Conservation (phyloP, 1,284 basidiomycete genomes). For the Ustilago trichophora region DNA sequence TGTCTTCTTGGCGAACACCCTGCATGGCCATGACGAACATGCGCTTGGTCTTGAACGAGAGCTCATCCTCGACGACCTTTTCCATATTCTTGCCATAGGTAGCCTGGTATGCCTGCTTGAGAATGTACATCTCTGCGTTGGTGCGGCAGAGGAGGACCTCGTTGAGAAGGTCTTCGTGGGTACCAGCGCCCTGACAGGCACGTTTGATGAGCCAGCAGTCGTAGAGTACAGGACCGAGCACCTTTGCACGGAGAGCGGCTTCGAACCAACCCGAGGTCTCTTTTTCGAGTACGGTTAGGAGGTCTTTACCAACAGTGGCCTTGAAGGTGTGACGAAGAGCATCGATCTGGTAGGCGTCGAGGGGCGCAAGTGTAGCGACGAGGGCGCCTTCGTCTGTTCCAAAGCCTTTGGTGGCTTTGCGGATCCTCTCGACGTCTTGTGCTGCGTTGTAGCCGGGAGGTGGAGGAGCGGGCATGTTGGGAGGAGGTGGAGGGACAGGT, state of each 20-base stretch:
- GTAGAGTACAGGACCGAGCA: constrained; percentile 58
- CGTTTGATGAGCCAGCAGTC: constrained; percentile 63
- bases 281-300: constrained; percentile 59
- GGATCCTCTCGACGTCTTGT: constrained; percentile 58
- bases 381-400: constrained; percentile 58
- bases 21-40: constrained; percentile 61
- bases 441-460: constrained; percentile 59
- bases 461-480: constrained; percentile 50
- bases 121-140: constrained; percentile 59
- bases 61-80: constrained; percentile 62
- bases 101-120: constrained; percentile 61
- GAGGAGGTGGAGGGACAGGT: constrained; percentile 57
- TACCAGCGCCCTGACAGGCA: constrained; percentile 62
- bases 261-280: constrained; percentile 65
- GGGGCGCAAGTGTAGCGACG: constrained; percentile 51
- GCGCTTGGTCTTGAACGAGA: constrained; percentile 65
- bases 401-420: constrained; percentile 65
- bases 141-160: constrained; percentile 61
- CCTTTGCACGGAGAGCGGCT: constrained; percentile 51
- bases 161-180: constrained; percentile 64
- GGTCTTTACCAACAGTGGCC: constrained; percentile 59
- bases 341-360: constrained; percentile 60
- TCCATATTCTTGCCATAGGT: constrained; percentile 59
- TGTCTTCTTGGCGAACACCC: constrained; percentile 56
- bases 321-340: constrained; percentile 58